Evolutionary conservation across 257 asterid species (phyloP).

Genomic region (Leonotis leonurus): DNA sequence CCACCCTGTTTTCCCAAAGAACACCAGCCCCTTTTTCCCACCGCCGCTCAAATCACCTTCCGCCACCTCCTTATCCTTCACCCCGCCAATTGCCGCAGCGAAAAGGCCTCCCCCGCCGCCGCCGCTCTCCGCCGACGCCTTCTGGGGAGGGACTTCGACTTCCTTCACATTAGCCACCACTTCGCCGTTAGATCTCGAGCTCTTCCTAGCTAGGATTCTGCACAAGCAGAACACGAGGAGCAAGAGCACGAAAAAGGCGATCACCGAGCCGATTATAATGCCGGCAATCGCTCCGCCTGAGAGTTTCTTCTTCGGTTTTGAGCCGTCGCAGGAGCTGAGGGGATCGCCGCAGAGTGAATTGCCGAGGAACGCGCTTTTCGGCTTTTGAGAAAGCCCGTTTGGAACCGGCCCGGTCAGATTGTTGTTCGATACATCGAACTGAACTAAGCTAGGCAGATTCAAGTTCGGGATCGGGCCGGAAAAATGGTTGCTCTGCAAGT

Average conservation of each 20-base stretch:
- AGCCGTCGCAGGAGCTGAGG: constrained; percentile 34
- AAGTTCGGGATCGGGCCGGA: constrained; percentile 67
- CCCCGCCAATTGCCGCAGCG: constrained; percentile 32
- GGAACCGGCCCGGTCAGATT: constrained; percentile 66
- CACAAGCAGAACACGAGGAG: constrained; percentile 47
- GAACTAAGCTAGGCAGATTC: constrained; percentile 40
- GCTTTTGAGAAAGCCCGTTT: constrained; percentile 35
- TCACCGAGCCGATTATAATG: constrained; percentile 59
- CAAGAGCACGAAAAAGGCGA: constrained; percentile 44
- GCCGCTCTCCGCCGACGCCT: constrained; percentile 23
- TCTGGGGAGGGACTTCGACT: constrained; percentile 36
- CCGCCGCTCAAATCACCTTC: constrained; percentile 18
- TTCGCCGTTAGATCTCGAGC: constrained; percentile 28
- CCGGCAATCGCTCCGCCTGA: constrained; percentile 95
- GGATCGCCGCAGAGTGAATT: constrained; percentile 79
- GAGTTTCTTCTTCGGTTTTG: constrained; percentile 38
- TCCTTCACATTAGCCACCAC: constrained; percentile 32
- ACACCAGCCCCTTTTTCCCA: constrained; percentile 51
- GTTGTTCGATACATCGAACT: constrained; percentile 65
- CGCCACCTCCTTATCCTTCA: constrained; percentile 34
- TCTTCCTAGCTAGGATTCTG: constrained; percentile 26
- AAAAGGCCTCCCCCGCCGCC: constrained; percentile 30
- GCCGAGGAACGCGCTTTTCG: constrained; percentile 48
- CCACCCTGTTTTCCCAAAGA: constrained; percentile 44
- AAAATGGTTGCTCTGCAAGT: constrained; percentile 52